A percentile compares a stretch with the other conserved stretches of the same genome.
Evolutionary conservation across 2,329 filamentous ascomycete species (phyloP).

Genomic region (Fusarium sp.): DNA sequence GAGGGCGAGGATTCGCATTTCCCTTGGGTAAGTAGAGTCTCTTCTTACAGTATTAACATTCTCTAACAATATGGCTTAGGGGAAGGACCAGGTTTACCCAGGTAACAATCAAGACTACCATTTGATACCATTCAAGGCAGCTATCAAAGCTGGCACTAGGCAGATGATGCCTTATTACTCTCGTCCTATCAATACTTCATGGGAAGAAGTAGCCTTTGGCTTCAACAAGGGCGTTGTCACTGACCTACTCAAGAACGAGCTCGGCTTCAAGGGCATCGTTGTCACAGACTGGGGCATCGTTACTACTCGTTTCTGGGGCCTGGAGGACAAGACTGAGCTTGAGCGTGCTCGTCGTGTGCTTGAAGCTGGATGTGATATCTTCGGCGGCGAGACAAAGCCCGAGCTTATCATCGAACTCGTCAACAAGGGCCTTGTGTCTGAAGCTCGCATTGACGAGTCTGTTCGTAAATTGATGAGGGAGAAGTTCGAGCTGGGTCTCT

Average conservation of each 20-base stretch:
- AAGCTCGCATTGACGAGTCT: conserved; percentile 61
- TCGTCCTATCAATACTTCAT: conserved; percentile 60
- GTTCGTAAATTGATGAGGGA: conserved; percentile 62
- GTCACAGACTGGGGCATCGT: conserved; percentile 67
- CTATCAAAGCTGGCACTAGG: conserved; percentile 62
- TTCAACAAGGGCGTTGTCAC: conserved; percentile 67
- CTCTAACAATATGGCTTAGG: conserved; percentile 49
- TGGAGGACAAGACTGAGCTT: conserved; percentile 58
- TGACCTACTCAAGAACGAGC: conserved; percentile 60
- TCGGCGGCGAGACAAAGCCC: conserved; percentile 62
- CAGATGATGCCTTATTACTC: conserved; percentile 68
- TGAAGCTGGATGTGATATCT: conserved; percentile 65
- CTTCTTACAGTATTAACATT: conserved; percentile 25
- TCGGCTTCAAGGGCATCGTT: conserved; percentile 66
- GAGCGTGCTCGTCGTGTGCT: conserved; percentile 55
- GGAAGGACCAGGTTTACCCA: conserved; percentile 65
- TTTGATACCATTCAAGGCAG: conserved; percentile 63
- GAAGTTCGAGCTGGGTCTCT: conserved; percentile 65
- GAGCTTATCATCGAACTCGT: conserved; percentile 65
- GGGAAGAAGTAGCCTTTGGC: conserved; percentile 62
- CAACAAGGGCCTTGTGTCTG: conserved; percentile 54
- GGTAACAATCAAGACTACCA: conserved; percentile 64
- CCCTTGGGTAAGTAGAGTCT: conserved; percentile 44
- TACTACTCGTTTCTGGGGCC: conserved; percentile 65
- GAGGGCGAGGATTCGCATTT: conserved; percentile 68